phyloP scores from a whole-genome alignment of 768 basidiomycete species.

The Mycena galopus region DNA sequence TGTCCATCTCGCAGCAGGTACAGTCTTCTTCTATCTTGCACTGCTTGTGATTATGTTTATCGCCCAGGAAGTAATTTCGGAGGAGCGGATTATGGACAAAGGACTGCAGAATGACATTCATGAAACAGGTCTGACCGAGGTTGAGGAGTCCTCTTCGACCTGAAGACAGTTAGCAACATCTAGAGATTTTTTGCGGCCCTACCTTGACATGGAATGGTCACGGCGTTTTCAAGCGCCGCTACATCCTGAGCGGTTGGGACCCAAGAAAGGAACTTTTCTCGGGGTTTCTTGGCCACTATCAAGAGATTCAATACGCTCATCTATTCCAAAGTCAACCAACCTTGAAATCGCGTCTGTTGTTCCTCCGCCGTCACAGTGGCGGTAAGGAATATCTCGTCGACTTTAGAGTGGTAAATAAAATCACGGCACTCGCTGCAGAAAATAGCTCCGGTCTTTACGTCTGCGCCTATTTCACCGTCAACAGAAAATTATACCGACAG shows the following conservation, averaged over 20 bases:
- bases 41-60: neutral
- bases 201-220: neutral
- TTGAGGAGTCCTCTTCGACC: neutral
- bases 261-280: neutral
- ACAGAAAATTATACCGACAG: neutral
- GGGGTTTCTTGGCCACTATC: neutral
- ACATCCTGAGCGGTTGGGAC: neutral
- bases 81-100: neutral
- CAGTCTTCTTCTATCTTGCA: neutral
- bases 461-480: neutral
- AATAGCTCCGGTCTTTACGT: neutral
- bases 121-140: neutral
- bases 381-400: neutral
- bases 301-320: neutral
- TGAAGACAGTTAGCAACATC: neutral
- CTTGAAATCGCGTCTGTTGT: neutral
- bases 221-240: neutral
- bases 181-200: neutral
- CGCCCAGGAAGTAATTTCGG: neutral
- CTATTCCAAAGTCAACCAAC: neutral
- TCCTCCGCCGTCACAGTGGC: neutral
- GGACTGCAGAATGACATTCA: neutral
- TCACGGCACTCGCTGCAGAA: neutral
- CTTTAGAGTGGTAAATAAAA: neutral
- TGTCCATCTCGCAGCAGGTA: neutral